Conservation (phyloP, 2,329 filamentous ascomycete genomes). For the Ceratocystiopsis sp. region DNA sequence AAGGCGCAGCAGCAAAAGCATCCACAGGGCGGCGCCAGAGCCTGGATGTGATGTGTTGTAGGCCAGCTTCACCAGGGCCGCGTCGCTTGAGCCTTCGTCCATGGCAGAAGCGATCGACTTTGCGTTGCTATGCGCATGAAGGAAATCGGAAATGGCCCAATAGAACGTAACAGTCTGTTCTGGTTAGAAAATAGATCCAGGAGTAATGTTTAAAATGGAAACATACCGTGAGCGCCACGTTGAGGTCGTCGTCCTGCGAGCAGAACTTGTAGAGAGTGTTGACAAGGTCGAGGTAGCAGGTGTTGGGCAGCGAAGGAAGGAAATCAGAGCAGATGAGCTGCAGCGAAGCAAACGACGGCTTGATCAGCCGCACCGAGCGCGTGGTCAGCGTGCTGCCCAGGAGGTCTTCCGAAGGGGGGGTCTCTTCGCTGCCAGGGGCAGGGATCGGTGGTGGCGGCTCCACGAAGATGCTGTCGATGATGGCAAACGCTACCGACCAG, state of each 20-base stretch:
- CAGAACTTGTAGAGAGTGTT: slow-evolving; percentile 83
- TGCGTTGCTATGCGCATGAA: slow-evolving; percentile 43
- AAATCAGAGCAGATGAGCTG: slow-evolving; percentile 95
- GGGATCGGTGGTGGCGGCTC: slow-evolving; percentile 13
- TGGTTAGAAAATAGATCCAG: not conserved
- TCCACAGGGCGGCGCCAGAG: slow-evolving; percentile 59
- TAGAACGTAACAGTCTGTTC: slow-evolving; percentile 75
- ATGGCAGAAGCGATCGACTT: slow-evolving; percentile 41
- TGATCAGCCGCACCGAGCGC: slow-evolving; percentile 57
- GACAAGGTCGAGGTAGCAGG: slow-evolving; percentile 60
- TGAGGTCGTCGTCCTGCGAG: slow-evolving; percentile 77
- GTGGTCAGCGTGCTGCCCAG: slow-evolving; percentile 24
- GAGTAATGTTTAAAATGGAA: not conserved
- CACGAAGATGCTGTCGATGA: slow-evolving; percentile 69
- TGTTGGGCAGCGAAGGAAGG: slow-evolving; percentile 51
- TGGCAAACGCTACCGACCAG: slow-evolving; percentile 73
- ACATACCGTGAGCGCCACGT: slow-evolving; percentile 76
- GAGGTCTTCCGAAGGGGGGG: slow-evolving; percentile 10
- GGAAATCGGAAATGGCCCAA: slow-evolving; percentile 85
- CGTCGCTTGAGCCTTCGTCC: slow-evolving; percentile 36
- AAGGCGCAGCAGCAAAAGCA: slow-evolving; percentile 55
- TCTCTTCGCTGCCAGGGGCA: slow-evolving; percentile 17
- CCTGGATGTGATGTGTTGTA: slow-evolving; percentile 39
- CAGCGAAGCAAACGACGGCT: slow-evolving; percentile 73
- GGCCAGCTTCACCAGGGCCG: slow-evolving; percentile 39